Base-by-base conservation (phyloP, 768 basidiomycete genomes). In the Calocybe cyanea region DNA sequence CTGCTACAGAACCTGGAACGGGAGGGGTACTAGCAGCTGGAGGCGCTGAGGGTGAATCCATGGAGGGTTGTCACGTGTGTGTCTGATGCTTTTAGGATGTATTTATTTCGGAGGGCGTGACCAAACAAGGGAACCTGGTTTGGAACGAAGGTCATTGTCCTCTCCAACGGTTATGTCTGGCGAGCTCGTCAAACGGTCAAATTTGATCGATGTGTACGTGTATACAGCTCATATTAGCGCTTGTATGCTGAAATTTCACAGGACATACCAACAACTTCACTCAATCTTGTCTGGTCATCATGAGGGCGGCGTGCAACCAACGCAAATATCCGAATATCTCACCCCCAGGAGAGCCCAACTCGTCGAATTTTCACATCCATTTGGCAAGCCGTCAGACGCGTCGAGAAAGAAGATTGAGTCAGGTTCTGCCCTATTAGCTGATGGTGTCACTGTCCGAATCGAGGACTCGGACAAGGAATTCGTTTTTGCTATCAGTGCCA, bases 391-490 rank as follows among this genome's bases (percentile, higher is more conserved):
- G 1, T 83, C 80, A 7, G 69, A 71, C 57, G 74, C 75, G 59
- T 91, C 89, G 30, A 76, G 75, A 57, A 78, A 78, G 61, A 74
- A 74, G 31, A 68, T 92, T 7, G 78, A 87, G 48, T 75, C 76
- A 41, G 83, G 86, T 40, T 75, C 78, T 1, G 78, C 91, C 45
- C 78, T 73, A 2, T 68, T 94, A n/a, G 64, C 73, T 10, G 85
- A 89, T 58, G 84, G 80, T 4, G 73, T 82, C 17, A 68, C 68
- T 23, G 52, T 87, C 18, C 72, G 72, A 47, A 74, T 91, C 30
- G 85, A 86, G 51, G 76, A 83, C 31, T 76, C 75, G 30, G 81
- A 86, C 66, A 85, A 85, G 59, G 78, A 84, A 45, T 80, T 81
- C 52, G 73, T 85, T 39, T 67, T 77, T 49, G 81, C 85, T 38